Evolutionary conservation across 257 asterid species (phyloP), one percentile per base, ranked within the genome.

Genomic region (Eucommia ulmoides): DNA sequence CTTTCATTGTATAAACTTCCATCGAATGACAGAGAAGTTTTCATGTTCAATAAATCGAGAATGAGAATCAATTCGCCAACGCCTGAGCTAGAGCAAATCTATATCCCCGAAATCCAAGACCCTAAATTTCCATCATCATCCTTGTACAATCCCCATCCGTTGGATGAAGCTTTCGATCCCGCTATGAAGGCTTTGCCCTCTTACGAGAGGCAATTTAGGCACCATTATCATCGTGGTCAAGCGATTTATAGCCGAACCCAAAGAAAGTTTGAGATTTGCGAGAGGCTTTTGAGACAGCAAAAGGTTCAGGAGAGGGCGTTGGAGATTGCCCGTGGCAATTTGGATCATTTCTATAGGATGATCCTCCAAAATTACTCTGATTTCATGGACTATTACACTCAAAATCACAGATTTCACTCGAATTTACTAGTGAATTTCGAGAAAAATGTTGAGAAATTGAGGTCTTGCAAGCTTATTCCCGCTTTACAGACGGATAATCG

Each of bases 271-370:
- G 82, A 72, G 22, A 53, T 49, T 15, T 86, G 93, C 20, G 75
- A 81, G 80, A 77, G 81, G 81, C 74, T 86, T 51, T 61, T 68
- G 73, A 76, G 70, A 54, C 93, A 86, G 68, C 91, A 71, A 72
- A 81, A 74, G 78, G 98, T 86, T 74, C 98, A 91, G 60, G 98
- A 81, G 61, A 62, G 89, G 73, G 96, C 95, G 1, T 56, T 83
- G 79, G 96, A 82, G 61, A 83, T 91, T 71, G 96, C 96, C 33
- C 61, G 80, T 74, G 83, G 81, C 11, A 86, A 91, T 65, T 60
- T 86, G 41, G 96, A 86, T 58, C 92, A 83, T 70, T 83, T 78
- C 72, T 91, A 81, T 24, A 74, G 69, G 54, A 83, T 85, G 69
- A 87, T 91, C 29, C 71, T 73, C 52, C 98, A 86, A 35, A 83